phyloP scores from a whole-genome alignment of 169 alveolate genomes.

The Eimeria zaria region DNA sequence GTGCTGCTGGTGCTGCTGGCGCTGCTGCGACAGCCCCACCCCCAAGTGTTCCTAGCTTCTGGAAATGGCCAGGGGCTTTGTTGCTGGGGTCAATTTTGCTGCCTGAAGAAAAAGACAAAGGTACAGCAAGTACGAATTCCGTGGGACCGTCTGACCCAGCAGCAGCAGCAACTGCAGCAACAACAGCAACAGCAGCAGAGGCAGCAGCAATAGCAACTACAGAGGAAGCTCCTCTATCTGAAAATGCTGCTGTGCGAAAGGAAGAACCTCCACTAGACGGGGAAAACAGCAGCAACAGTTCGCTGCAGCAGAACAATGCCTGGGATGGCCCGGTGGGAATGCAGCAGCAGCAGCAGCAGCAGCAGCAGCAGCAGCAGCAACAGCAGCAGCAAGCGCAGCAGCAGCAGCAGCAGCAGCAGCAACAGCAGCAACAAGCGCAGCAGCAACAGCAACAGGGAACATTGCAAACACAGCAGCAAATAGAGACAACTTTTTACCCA shows the following conservation, averaged over 20 bases:
- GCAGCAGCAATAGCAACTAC: not conserved
- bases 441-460: conserved; percentile 1
- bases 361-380: too few species aligned
- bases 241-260: not conserved
- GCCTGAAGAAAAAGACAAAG: not conserved
- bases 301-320: not conserved
- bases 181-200: conserved; percentile 20
- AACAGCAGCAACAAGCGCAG: conserved; percentile 36
- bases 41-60: conserved; percentile 17
- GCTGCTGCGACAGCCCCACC: conserved; percentile 5
- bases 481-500: not conserved
- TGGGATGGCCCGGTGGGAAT: not conserved
- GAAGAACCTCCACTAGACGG: not conserved
- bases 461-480: conserved; percentile 46
- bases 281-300: not conserved
- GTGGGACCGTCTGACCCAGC: not conserved
- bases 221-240: not conserved
- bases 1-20: conserved; percentile 17
- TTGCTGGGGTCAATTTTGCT: conserved; percentile 22
- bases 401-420: conserved; percentile 38
- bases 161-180: conserved; percentile 38
- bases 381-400: too few species aligned
- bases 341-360: not conserved
- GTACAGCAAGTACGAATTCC: not conserved
- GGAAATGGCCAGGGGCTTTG: conserved; percentile 71